Evolutionary conservation across 2,329 filamentous ascomycete species (phyloP).

Genomic region (Pyrenophora teres): DNA sequence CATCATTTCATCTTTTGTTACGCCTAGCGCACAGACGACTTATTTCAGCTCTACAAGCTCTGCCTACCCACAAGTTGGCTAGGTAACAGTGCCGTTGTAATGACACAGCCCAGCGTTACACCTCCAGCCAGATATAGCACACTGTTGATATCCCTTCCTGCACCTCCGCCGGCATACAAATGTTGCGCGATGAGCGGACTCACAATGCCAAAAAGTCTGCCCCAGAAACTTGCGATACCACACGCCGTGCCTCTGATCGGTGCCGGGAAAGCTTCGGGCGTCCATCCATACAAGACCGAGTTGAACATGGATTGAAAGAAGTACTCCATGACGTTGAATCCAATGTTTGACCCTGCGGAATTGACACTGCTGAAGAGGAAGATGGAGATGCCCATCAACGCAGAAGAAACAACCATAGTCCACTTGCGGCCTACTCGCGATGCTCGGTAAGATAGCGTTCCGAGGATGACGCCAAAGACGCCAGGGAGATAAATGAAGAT

Average conservation of each 20-base stretch:
- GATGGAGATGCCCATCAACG: conserved; percentile 52
- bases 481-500: conserved; percentile 61
- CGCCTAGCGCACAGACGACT: too few species aligned
- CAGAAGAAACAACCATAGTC: conserved; percentile 52
- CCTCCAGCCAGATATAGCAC: conserved; percentile 63
- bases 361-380: conserved; percentile 55
- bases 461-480: conserved; percentile 57
- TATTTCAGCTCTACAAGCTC: conserved; percentile 8
- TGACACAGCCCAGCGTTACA: conserved; percentile 58
- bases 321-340: conserved; percentile 58
- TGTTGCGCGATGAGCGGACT: conserved; percentile 61
- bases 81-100: conserved; percentile 58
- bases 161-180: conserved; percentile 35
- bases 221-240: conserved; percentile 64
- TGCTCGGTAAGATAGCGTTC: conserved; percentile 54
- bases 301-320: conserved; percentile 61
- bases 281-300: conserved; percentile 58
- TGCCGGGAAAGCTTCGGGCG: conserved; percentile 58
- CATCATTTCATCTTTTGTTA: background rate
- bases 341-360: conserved; percentile 53
- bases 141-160: conserved; percentile 51
- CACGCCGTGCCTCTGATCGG: conserved; percentile 58
- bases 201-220: conserved; percentile 62
- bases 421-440: conserved; percentile 52
- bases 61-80: conserved; percentile 39